These are phyloP conservation scores for Collybiopsis luxurians DNA, from an alignment of 768 basidiomycete genomes.

Conservation along the genomic window DNA sequence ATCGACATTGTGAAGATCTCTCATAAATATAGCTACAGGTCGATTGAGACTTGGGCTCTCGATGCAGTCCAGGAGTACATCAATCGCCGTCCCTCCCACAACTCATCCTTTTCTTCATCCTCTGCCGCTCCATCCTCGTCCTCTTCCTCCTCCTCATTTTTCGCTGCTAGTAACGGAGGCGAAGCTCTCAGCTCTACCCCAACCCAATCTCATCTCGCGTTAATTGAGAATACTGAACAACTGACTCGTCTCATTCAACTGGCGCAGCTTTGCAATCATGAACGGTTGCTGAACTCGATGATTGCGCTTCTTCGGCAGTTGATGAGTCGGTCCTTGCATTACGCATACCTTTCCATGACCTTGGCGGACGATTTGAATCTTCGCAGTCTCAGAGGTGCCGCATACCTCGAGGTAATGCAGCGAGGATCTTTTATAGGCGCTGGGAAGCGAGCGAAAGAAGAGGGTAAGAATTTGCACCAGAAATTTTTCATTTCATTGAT, in stretches of 20 bases:
- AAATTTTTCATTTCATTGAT: not conserved
- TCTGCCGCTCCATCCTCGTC: no score
- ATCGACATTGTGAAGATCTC: slow-evolving; percentile 64
- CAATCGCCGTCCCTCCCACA: slow-evolving; percentile 55
- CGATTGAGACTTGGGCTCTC: slow-evolving; percentile 71
- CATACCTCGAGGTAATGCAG: slow-evolving; percentile 75
- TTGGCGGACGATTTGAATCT: slow-evolving; percentile 71
- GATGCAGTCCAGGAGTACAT: slow-evolving; percentile 71
- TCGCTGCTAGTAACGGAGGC: slow-evolving; percentile 19
- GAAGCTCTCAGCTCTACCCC: slow-evolving; percentile 10
- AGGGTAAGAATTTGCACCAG: not conserved
- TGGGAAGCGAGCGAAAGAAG: not conserved
- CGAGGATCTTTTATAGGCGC: slow-evolving; percentile 22
- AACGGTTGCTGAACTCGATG: slow-evolving; percentile 58
- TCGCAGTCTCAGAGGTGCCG: slow-evolving; percentile 55
- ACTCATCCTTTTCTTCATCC: slow-evolving; percentile 38
- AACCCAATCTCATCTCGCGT: slow-evolving; percentile 10
- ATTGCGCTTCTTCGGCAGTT: slow-evolving; percentile 55
- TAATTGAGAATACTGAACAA: slow-evolving; percentile 38
- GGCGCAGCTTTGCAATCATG: slow-evolving; percentile 65
- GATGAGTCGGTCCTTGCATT: slow-evolving; percentile 60
- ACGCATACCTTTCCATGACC: slow-evolving; percentile 71
- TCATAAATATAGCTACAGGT: slow-evolving; percentile 75
- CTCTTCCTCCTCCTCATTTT: slow-evolving; percentile 32
- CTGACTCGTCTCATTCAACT: slow-evolving; percentile 62